phyloP scores from a whole-genome alignment of 768 basidiomycete species.

The Mycena latifolia region DNA sequence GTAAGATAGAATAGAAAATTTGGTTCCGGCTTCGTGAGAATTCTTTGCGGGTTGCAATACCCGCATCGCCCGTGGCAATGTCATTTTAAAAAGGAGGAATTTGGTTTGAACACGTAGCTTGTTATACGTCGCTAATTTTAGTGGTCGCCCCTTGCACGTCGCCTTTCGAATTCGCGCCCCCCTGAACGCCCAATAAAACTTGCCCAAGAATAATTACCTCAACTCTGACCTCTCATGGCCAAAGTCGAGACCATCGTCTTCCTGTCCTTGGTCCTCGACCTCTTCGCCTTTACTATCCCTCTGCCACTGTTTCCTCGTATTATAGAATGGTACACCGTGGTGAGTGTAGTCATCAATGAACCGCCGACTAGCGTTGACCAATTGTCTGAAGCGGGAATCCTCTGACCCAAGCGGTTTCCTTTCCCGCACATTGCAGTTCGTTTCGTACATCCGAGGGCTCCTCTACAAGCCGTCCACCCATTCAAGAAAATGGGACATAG shows the following conservation, averaged over 20 bases:
- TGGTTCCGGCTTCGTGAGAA: too few species aligned
- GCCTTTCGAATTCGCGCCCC: too few species aligned
- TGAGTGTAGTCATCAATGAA: constrained; percentile 46
- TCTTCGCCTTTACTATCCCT: constrained; percentile 93
- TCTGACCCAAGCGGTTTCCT: constrained; percentile 79
- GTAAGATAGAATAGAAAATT: too few species aligned
- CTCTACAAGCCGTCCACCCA: constrained; percentile 71
- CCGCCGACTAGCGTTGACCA: constrained; percentile 19
- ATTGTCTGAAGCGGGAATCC: constrained; percentile 69
- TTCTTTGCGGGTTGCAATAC: too few species aligned
- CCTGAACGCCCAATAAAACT: too few species aligned
- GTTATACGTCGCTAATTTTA: too few species aligned
- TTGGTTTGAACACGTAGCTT: too few species aligned
- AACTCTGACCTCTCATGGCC: constrained; percentile 55
- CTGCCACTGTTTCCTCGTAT: constrained; percentile 98
- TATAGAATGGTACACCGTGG: constrained; percentile 91
- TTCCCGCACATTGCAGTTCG: constrained; percentile 74
- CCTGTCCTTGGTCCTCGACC: constrained; percentile 89
- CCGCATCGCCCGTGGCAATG: too few species aligned
- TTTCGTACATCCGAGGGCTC: constrained; percentile 74
- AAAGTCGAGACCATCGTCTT: constrained; percentile 89
- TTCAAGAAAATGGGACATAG: constrained; percentile 91
- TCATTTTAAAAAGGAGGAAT: too few species aligned
- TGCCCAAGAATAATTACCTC: background rate
- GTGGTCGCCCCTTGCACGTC: too few species aligned